Percentiles rank a stretch among this genome's conserved stretches.
phyloP scores from a whole-genome alignment of 352 stramenopile species.

The Phytophthora multivora region DNA sequence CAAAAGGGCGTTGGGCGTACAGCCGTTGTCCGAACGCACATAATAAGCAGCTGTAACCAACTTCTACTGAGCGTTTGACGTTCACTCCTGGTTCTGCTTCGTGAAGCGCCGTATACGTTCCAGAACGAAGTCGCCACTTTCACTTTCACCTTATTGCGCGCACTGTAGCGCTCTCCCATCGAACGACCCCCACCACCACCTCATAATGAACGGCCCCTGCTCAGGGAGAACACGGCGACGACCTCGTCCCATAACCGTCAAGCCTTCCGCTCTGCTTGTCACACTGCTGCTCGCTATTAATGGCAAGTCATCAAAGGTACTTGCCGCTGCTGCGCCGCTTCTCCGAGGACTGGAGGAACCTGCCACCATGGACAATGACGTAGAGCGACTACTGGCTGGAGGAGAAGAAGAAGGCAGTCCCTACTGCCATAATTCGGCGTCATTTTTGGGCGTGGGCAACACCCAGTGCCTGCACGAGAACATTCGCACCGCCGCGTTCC shows the following conservation, averaged over 20 bases:
- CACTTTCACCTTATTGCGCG: conserved; percentile 7
- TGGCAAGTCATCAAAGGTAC: conserved; percentile 1
- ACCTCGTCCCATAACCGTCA: conserved; percentile 15
- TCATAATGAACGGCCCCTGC: conserved; percentile 6
- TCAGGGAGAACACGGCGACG: conserved; percentile 9
- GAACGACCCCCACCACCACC: background rate
- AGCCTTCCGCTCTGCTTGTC: conserved; percentile 19
- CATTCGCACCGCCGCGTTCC: conserved; percentile 71
- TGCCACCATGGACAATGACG: background rate
- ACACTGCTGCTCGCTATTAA: conserved; percentile 12
- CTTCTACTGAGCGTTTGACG: conserved; percentile 17
- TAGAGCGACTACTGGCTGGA: conserved; percentile 12
- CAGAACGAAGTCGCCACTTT: conserved; percentile 5
- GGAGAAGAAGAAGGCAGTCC: conserved; percentile 20
- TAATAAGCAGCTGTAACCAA: conserved; percentile 18
- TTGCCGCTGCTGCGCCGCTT: conserved; percentile 6
- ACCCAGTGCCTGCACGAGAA: conserved; percentile 77
- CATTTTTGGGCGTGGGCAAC: conserved; percentile 86
- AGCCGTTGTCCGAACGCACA: conserved; percentile 20
- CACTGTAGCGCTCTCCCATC: background rate
- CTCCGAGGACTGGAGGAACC: conserved; percentile 10
- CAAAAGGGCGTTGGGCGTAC: conserved; percentile 5
- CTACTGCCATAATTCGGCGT: conserved; percentile 51
- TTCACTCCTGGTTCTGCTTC: conserved; percentile 12
- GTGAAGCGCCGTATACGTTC: conserved; percentile 12